Conservation (phyloP, 1,284 basidiomycete species). For the Naganishia sp. region DNA sequence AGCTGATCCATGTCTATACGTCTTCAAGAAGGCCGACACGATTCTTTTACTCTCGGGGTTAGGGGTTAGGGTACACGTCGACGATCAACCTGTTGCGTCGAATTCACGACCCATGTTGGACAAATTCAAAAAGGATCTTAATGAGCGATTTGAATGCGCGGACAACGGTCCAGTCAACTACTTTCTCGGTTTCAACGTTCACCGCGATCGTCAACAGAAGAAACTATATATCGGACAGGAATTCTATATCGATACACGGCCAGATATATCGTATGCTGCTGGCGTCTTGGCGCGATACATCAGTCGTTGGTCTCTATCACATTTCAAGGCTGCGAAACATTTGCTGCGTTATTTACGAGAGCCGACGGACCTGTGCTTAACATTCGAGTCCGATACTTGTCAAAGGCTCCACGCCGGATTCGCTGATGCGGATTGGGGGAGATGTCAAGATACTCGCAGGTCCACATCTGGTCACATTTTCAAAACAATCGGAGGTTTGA, state of each 20-base stretch:
- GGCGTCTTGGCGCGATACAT: constrained; percentile 4
- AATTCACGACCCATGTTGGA: constrained; percentile 29
- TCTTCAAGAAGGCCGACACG: not conserved
- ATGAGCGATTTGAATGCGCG: constrained; percentile 4
- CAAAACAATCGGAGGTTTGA: constrained; percentile 40
- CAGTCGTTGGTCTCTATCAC: not conserved
- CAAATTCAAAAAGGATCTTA: constrained; percentile 34
- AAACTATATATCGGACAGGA: constrained; percentile 36
- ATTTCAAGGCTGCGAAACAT: constrained; percentile 39
- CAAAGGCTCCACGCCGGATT: not conserved
- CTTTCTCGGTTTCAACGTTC: constrained; percentile 38
- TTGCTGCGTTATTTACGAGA: constrained; percentile 37
- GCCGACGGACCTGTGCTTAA: constrained; percentile 33
- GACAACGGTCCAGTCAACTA: constrained; percentile 30
- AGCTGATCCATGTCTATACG: constrained; percentile 33
- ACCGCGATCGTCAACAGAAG: constrained; percentile 13
- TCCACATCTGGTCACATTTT: constrained; percentile 54
- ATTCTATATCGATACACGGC: constrained; percentile 36
- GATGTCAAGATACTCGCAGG: constrained; percentile 33
- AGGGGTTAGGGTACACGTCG: constrained; percentile 39
- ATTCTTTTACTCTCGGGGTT: too few species aligned
- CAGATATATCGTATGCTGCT: constrained; percentile 38
- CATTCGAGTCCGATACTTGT: constrained; percentile 45
- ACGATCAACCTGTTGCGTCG: constrained; percentile 40
- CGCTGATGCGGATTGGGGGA: constrained; percentile 22